Base-by-base conservation (phyloP, 768 basidiomycete genomes). In the Mycena galericulata region DNA sequence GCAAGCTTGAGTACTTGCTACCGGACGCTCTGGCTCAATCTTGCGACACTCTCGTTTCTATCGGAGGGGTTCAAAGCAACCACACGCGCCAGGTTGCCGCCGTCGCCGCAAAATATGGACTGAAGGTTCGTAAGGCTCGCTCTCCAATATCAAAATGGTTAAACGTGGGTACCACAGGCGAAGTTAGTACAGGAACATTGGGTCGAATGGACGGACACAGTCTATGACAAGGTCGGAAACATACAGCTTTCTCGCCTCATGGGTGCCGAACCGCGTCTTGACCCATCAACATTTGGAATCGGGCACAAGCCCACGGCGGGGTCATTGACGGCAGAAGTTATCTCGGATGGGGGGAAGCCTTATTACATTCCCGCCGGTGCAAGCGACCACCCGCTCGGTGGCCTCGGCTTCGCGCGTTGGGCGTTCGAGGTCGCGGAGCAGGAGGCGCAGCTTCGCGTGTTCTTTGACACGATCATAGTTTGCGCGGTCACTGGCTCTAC, bases 21-120 rank as follows among this genome's bases (percentile, higher is more conserved):
- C 58, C 74, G 14, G 75, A 76, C 20, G 75, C 75, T 2, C 62
- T 76, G 5, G 57, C 22, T 9, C 67, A 74, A 36, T 67, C 62
- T 6, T 71, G 67, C 18, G 74, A 74, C 30, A 76, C 75, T 5
- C 61, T 76, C 9, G 74, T 76, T 26, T 70, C 68, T 20, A 76
- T 76, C 55, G 75, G 75, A 11, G 75, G 75, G 49, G 69, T 76
- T 1, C 75, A 76, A 46, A 73, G 72, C 46, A 76, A 76, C 24
- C 75, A 76, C 46, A 76, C 75, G 27, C 72, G 75, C 43, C 74
- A 74, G 61, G 75, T 76, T 10, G 74, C 75, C 2, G 75, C 75
- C 29, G 73, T 74, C 11, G 75, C 75, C 2, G 75, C 75, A 4
- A 72, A 73, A 22, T 73, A 62, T 50, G 75, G 75, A 11, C 58